Conservation (phyloP, 2,329 filamentous ascomycete species). For the Microcyclosporella mali region DNA sequence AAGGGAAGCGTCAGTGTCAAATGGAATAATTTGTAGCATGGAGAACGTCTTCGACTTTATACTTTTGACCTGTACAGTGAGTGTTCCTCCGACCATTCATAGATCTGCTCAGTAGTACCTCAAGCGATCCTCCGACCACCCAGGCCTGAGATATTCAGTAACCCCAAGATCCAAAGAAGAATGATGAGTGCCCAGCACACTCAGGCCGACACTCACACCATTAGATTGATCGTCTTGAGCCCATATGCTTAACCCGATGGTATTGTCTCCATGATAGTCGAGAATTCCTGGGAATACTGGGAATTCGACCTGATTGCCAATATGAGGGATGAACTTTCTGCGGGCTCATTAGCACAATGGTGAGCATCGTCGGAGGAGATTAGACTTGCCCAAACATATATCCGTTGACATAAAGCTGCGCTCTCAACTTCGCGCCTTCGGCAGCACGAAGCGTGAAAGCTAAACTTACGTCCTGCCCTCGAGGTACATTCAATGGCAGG, state of each 20-base stretch:
- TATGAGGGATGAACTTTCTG: conserved; percentile 50
- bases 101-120: too few relatives aligned
- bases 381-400: conserved; percentile 33
- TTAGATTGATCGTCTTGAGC: conserved; percentile 32
- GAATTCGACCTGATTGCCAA: conserved; percentile 56
- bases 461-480: conserved; percentile 49
- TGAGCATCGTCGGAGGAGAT: too few relatives aligned
- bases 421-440: conserved; percentile 41
- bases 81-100: not conserved
- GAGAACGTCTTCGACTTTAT: too few relatives aligned
- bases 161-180: conserved; percentile 51
- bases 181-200: conserved; percentile 23
- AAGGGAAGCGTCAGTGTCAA: too few relatives aligned
- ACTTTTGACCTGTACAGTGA: too few relatives aligned
- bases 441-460: conserved; percentile 49
- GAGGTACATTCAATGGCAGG: conserved; percentile 46
- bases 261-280: conserved; percentile 28
- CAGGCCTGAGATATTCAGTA: conserved; percentile 44
- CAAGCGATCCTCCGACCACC: conserved; percentile 34
- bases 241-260: conserved; percentile 3
- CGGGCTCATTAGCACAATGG: too few relatives aligned
- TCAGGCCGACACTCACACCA: conserved; percentile 9
- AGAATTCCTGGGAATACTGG: conserved; percentile 56
- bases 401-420: conserved; percentile 56
- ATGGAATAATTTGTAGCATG: too few relatives aligned